These are phyloP conservation scores for Amanita fuliginea DNA, from an alignment of 768 basidiomycete species.

Conservation along the genomic window DNA sequence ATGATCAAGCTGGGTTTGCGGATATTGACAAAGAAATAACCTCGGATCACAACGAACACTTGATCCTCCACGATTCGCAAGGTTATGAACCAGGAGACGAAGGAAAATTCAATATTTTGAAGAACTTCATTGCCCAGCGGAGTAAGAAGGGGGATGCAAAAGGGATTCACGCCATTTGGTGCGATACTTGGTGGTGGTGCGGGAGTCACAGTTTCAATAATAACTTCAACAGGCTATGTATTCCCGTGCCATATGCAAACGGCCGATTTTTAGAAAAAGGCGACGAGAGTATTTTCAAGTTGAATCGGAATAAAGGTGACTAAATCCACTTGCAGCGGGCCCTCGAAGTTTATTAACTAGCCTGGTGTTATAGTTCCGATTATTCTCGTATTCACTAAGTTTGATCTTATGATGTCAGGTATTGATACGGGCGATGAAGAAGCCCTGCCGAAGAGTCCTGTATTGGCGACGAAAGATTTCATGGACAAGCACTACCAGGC, in stretches of 20 bases:
- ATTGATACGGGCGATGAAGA: too few species aligned
- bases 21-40: slow-evolving; percentile 15
- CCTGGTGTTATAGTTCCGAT: slow-evolving; percentile 18
- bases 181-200: not conserved
- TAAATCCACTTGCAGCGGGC: slow-evolving; percentile 7
- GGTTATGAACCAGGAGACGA: slow-evolving; percentile 19
- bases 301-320: not conserved
- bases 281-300: not conserved
- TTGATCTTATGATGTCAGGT: slow-evolving; percentile 13
- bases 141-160: not conserved
- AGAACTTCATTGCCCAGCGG: slow-evolving; percentile 6
- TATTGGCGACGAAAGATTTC: not conserved
- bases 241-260: not conserved
- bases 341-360: slow-evolving; percentile 6
- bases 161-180: not conserved
- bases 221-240: not conserved
- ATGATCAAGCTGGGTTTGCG: slow-evolving; percentile 13
- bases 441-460: not conserved
- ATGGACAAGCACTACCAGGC: not conserved
- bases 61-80: slow-evolving; percentile 20
- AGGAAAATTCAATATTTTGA: slow-evolving; percentile 8
- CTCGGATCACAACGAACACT: slow-evolving; percentile 13
- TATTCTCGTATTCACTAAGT: slow-evolving; percentile 22
- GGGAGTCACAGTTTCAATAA: slow-evolving; percentile 7
- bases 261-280: not conserved